Evolutionary conservation across 129 eudicot genomes (phyloP).

Genomic region (Calendula officinalis): DNA sequence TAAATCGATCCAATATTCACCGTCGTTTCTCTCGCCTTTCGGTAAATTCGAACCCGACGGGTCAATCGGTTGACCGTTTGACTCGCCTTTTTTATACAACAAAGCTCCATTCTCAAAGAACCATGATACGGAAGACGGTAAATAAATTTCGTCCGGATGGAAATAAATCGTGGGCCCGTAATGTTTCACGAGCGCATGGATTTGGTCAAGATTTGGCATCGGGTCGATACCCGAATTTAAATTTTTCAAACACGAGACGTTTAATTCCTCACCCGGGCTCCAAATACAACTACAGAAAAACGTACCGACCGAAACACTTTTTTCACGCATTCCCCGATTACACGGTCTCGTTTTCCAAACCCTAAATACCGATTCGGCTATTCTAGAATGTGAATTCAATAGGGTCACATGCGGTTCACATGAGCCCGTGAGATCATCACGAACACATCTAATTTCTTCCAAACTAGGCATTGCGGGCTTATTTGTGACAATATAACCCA

Average conservation of each 20-base stretch:
- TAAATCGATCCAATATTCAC: conserved; percentile 78
- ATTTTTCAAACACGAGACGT: conserved; percentile 70
- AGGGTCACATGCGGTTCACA: conserved; percentile 49
- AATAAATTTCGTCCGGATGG: conserved; percentile 73
- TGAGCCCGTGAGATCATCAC: conserved; percentile 70
- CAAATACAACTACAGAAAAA: conserved; percentile 61
- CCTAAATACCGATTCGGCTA: conserved; percentile 35
- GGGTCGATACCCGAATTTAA: conserved; percentile 37
- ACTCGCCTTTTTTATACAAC: conserved; percentile 40
- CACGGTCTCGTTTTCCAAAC: conserved; percentile 82
- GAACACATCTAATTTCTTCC: conserved; percentile 73
- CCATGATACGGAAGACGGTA: conserved; percentile 94
- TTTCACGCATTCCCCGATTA: conserved; percentile 64
- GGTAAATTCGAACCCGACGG: conserved; percentile 73
- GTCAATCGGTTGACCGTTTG: conserved; percentile 56
- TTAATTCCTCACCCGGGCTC: conserved; percentile 44
- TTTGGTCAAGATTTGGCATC: conserved; percentile 88
- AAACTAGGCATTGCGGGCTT: conserved; percentile 59
- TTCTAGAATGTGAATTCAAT: conserved; percentile 30
- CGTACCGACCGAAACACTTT: conserved; percentile 71
- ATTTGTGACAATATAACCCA: conserved; percentile 82
- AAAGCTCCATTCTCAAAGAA: conserved; percentile 76
- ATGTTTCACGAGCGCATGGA: conserved; percentile 67
- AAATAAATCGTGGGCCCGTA: conserved; percentile 87
- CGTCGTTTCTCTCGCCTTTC: conserved; percentile 67